Evolutionary conservation across 805 yeast species (phyloP), one percentile per base, ranked within the genome.

Genomic region (Lipomyces yamanashiensis): DNA sequence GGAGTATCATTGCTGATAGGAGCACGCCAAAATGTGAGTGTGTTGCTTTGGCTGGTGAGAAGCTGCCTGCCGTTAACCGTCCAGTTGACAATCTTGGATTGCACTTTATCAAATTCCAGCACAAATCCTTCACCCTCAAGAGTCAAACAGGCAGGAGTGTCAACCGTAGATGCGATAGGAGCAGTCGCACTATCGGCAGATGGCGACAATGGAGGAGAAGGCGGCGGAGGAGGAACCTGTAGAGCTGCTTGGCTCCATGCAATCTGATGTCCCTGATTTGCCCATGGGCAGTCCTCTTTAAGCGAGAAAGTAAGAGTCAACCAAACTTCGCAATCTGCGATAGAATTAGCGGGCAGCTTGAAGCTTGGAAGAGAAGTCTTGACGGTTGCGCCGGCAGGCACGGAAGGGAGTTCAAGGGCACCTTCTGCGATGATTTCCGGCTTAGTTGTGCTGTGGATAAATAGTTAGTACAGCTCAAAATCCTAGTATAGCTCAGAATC

Each of bases 1-100:
- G 65, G 68, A 54, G 59, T 66, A 59, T 76, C 78, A 60, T 76
- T 76, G 52, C 70, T 72, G 40, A 72, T 71, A 9, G 77, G 76
- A 1, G 74, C 70, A 61, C 79, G 67, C 76, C 75, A 76, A 60
- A 75, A 75, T 23, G 64, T 59, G 34, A 65, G 59, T 13, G 21
- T 19, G 23, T 61, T 61, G 51, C 51, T 54, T 39, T 48, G 56
- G 9, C 44, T 39, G 13, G 60, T 56, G n/a, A 65, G 56, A 13
- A 63, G 28, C 28, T 41, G 43, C 13, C 13, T 36, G n/a, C 57
- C 61, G 34, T 51, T 33, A 19, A 59, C 60, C 12, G 50, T 43
- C 68, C 68, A 64, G 12, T 15, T 23, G 2, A 54, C 13, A 47
- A 64, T 53, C 19, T 39, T 39, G 17, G 48, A 54, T 19, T 8